A percentile compares a stretch with the other conserved stretches of the same genome.
Conservation (phyloP, 2,329 filamentous ascomycete genomes). For the Talaromyces sp. region DNA sequence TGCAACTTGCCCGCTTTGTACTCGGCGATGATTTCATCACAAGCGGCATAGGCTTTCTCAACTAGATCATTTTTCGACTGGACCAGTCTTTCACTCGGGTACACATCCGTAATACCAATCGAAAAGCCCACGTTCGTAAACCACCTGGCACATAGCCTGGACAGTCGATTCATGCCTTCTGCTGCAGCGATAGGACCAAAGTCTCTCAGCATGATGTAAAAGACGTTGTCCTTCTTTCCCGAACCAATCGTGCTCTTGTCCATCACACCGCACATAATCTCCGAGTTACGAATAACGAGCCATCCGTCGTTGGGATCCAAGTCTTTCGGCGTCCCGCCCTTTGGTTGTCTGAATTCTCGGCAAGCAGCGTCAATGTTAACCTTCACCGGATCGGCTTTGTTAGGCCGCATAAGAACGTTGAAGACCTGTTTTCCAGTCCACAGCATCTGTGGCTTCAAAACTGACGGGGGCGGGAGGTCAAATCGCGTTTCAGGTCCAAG, state of each 20-base stretch:
- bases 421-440: constrained; percentile 99
- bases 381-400: constrained; percentile 71
- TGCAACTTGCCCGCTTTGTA: constrained; percentile 77
- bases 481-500: constrained; percentile 71
- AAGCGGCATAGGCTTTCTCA: constrained; percentile 69
- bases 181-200: constrained; percentile 87
- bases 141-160: constrained; percentile 82
- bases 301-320: constrained; percentile 85
- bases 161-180: constrained; percentile 86
- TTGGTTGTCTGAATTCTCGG: constrained; percentile 57
- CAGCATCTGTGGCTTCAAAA: constrained; percentile 76
- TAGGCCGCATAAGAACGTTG: constrained; percentile 84
- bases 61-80: constrained; percentile 72
- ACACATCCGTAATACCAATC: constrained; percentile 92
- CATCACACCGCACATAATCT: constrained; percentile 96
- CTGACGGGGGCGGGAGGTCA: constrained; percentile 79
- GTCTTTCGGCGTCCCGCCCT: constrained; percentile 39
- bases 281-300: constrained; percentile 90
- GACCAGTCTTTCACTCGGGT: constrained; percentile 67
- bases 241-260: constrained; percentile 97
- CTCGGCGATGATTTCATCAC: constrained; percentile 73
- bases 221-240: constrained; percentile 96
- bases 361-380: constrained; percentile 94
- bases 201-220: constrained; percentile 93
- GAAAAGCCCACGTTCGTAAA: constrained; percentile 91